A percentile compares a stretch with the other conserved stretches of the same genome.
Conservation (phyloP, 2,329 filamentous ascomycete species). For the Aspergillus sp. region DNA sequence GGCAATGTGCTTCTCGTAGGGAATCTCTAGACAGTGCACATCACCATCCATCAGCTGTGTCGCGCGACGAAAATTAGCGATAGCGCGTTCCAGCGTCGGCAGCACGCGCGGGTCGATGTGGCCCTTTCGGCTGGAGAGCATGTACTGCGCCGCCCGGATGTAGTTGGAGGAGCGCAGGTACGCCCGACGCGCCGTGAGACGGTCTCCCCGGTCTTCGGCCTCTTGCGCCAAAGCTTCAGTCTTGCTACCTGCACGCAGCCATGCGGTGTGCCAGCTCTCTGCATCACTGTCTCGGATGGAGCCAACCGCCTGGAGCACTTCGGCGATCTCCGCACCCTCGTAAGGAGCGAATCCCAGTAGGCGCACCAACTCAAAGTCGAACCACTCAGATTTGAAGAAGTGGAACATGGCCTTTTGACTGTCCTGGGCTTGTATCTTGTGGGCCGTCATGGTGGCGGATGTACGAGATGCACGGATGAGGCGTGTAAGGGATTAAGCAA, state of each 20-base stretch:
- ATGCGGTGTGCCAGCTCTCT: constrained; percentile 10
- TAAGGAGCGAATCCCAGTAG: constrained; percentile 3
- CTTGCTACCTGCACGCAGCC: not conserved
- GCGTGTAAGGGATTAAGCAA: too few relatives aligned
- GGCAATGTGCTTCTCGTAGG: not conserved
- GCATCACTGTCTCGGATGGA: constrained; percentile 6
- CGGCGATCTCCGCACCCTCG: constrained; percentile 7
- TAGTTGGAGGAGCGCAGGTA: constrained; percentile 12
- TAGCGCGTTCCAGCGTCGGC: not conserved
- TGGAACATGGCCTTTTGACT: constrained; percentile 1
- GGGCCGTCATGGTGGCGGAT: too few relatives aligned
- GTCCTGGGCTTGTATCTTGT: too few relatives aligned
- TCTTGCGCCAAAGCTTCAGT: not conserved
- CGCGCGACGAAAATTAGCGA: not conserved
- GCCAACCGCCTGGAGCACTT: constrained; percentile 6
- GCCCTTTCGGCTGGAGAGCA: constrained; percentile 1
- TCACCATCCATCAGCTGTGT: not conserved
- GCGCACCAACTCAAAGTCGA: constrained; percentile 13
- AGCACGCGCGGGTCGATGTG: not conserved
- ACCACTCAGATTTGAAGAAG: constrained; percentile 10
- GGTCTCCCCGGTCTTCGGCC: not conserved
- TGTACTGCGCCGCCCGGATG: constrained; percentile 7
- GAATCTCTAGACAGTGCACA: not conserved
- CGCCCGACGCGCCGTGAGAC: not conserved
- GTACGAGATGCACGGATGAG: too few relatives aligned